phyloP scores from a whole-genome alignment of 2,329 filamentous ascomycete species.

The Penicillium verrucosum region DNA sequence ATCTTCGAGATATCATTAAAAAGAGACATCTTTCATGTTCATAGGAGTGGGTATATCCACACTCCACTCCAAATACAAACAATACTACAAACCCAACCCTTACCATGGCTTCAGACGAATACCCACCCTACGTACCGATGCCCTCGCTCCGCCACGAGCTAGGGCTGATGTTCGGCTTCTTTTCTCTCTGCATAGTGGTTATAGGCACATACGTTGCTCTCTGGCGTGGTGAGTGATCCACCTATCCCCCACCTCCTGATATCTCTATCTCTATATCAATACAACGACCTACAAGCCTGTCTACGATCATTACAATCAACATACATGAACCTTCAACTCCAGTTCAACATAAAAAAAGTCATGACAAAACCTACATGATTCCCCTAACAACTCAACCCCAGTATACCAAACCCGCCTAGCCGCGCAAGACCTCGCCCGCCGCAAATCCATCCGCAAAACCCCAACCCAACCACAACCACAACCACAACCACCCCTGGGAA shows the following conservation, averaged over 20 bases:
- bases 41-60: background rate
- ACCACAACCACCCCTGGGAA: background rate
- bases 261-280: background rate
- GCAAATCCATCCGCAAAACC: constrained; percentile 28
- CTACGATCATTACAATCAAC: no score
- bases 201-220: constrained; percentile 35
- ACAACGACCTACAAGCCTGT: background rate
- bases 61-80: background rate
- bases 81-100: background rate
- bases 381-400: constrained; percentile 9
- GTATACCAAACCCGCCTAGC: constrained; percentile 24
- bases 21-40: background rate
- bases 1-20: no score
- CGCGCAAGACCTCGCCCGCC: constrained; percentile 32
- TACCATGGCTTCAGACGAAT: constrained; percentile 1
- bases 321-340: background rate
- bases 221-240: constrained; percentile 32
- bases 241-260: background rate
- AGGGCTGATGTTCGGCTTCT: constrained; percentile 41
- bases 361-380: no score
- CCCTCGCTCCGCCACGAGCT: constrained; percentile 36
- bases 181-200: constrained; percentile 31
- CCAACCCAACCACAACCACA: background rate
- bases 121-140: constrained; percentile 30
- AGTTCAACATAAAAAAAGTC: background rate